These are phyloP conservation scores for Xylaria sp. DNA, from an alignment of 2,329 filamentous ascomycete genomes.

Conservation along the genomic window DNA sequence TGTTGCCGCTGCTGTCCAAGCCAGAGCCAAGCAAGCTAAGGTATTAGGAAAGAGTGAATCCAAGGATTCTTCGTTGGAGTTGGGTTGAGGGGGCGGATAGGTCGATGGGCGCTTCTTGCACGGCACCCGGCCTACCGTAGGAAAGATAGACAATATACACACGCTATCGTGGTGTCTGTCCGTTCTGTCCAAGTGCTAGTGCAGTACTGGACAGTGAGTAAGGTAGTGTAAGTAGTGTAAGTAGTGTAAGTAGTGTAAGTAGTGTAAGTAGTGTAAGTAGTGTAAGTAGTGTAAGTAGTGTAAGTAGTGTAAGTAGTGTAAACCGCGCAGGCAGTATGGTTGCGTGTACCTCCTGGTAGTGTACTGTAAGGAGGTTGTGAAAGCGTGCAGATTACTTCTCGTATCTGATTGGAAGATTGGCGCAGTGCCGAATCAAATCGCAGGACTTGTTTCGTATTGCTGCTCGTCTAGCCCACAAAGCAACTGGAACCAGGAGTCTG, in stretches of 20 bases:
- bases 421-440: conserved; percentile 52
- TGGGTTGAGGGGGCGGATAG: background rate
- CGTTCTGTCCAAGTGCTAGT: background rate
- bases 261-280: background rate
- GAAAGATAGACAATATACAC: background rate
- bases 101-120: conserved; percentile 3
- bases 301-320: conserved; percentile 1
- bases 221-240: background rate
- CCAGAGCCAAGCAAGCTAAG: conserved; percentile 13
- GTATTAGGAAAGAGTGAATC: background rate
- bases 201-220: background rate
- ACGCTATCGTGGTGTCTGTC: background rate
- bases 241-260: conserved; percentile 6
- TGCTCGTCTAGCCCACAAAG: conserved; percentile 30
- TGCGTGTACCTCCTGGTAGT: background rate
- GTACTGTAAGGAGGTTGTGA: background rate
- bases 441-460: conserved; percentile 40
- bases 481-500: conserved; percentile 18
- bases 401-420: conserved; percentile 60
- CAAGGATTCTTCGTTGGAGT: conserved; percentile 4
- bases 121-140: background rate
- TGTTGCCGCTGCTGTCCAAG: conserved; percentile 4
- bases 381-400: conserved; percentile 56
- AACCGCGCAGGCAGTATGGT: background rate
- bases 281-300: background rate